Base-by-base conservation (phyloP, 23 red algal species). In the Pyropia haitanensis region DNA sequence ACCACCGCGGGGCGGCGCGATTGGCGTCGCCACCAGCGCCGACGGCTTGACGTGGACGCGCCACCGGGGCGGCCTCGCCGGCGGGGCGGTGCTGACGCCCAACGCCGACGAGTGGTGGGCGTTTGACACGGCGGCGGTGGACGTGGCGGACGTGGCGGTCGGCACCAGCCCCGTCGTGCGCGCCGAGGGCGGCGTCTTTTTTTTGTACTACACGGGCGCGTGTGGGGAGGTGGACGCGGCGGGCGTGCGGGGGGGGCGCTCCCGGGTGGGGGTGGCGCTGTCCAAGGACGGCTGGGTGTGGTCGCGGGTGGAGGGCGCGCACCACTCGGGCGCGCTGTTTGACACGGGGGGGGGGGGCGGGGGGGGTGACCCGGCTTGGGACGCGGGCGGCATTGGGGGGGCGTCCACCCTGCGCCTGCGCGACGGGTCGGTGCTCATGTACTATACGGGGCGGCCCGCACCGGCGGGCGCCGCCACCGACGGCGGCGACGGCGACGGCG, bases 211-310 rank as follows among this genome's bases (percentile, higher is more conserved):
- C 44, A 59, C 31, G 13, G 90, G 90, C 24, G 75, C 73, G 13
- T 56, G 75, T 25, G 58, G 28, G 44, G 81, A 76, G 24, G 60
- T 90, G 1, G 27, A 71, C n/a, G 62, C 55, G 24, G 34, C n/a
- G 13, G 51, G 56, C 13, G 60, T 85, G 50, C n/a, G 10, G 8
- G 81, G 80, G 19, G 48, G 76, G 26, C 83, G 72, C 10, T 73
- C 72, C 59, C 55, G 75, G 15, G 51, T 82, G 17, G 90, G 90
- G 7, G 67, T 95, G 19, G 90, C 90, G 17, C 28, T 95, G 18
- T 80, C 73, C 58, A 83, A 79, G 46, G 90, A 95, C 57, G 90
- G 90, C 21, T 79, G 75, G 44, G 63, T 88, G 29, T 95, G 79
- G 34, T 68, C 76, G 16, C 63, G 90, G 20, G 25, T 95, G 51